Evolutionary conservation across 768 basidiomycete species (phyloP), one percentile per base, ranked within the genome.

Genomic region (Sarcodon sp.): DNA sequence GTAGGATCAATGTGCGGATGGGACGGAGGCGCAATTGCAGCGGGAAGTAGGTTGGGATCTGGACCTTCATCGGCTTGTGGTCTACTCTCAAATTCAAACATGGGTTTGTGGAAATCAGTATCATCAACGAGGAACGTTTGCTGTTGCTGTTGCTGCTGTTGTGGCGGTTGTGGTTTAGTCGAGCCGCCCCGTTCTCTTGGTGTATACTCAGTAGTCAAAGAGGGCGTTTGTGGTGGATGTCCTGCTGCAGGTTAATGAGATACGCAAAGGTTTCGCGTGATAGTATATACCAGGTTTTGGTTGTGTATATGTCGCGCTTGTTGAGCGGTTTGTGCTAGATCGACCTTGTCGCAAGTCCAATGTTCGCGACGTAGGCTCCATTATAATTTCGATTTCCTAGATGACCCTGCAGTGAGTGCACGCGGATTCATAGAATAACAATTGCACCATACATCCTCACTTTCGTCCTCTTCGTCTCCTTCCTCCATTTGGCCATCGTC

Each of bases 321-420:
- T 60, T 21, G 48, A 21, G 54, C 58, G 54, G 59, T 55, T 32
- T 65, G 51, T 33, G 4, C 59, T 59, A 37, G 61, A 56, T 38
- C 64, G 54, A 44, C 60, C 61, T 54, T 70, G 68, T 48, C 87
- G 73, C 57, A 89, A 77, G 66, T 90, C 87, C 15, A 86, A 65
- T 4, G 80, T 83, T 48, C 79, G 80, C 13, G 77, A 63, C 7
- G 79, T 69, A 2, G 79, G 79, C 57, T 94, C 88, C 78, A 89
- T 83, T 47, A 94, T 90, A 54, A 94, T 86, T 68, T 94, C 91
- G 53, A 94, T 72, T 60, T 94, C 82, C 83, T 89, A 54, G 10
- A 41, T 34, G 9, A 27, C 18, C 35, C 34, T 47, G 18, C 35
- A 33, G 21, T 12, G n/a, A 33, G 36, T 44, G 33, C 10, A n/a